These are phyloP conservation scores for Balamuthia mandrillaris DNA, from an alignment of 208 protist genomes.

Conservation along the genomic window DNA sequence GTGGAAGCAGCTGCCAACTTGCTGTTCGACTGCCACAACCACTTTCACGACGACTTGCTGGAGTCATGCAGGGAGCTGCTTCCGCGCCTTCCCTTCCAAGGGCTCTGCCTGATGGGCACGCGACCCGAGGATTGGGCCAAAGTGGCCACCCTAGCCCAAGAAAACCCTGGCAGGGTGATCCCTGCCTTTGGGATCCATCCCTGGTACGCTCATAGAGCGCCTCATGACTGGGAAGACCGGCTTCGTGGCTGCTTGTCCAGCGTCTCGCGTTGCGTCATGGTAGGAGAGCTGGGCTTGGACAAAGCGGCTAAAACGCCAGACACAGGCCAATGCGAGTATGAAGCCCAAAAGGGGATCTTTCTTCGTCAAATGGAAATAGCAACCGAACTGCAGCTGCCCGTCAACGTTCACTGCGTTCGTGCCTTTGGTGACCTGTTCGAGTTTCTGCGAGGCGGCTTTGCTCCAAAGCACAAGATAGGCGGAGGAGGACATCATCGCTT, in stretches of 20 bases:
- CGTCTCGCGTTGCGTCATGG: background rate
- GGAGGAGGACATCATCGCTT: background rate
- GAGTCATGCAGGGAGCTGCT: too few species aligned
- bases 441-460: background rate
- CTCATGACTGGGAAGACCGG: background rate
- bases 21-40: slow-evolving; percentile 36
- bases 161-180: background rate
- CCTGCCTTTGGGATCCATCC: slow-evolving; percentile 26
- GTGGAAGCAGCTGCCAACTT: too few species aligned
- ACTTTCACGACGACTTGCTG: background rate
- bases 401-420: slow-evolving; percentile 30
- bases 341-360: background rate
- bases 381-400: background rate
- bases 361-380: background rate
- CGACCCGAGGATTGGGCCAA: background rate
- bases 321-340: background rate
- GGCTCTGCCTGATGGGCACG: background rate
- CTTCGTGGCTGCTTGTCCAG: background rate
- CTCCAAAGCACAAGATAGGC: background rate
- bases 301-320: slow-evolving; percentile 5
- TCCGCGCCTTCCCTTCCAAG: background rate
- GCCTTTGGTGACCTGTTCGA: slow-evolving; percentile 22
- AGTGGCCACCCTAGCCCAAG: background rate
- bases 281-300: slow-evolving; percentile 36
- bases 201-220: slow-evolving; percentile 2